Base-by-base conservation (phyloP, 148 eudicot species). In the Arbutus unedo region DNA sequence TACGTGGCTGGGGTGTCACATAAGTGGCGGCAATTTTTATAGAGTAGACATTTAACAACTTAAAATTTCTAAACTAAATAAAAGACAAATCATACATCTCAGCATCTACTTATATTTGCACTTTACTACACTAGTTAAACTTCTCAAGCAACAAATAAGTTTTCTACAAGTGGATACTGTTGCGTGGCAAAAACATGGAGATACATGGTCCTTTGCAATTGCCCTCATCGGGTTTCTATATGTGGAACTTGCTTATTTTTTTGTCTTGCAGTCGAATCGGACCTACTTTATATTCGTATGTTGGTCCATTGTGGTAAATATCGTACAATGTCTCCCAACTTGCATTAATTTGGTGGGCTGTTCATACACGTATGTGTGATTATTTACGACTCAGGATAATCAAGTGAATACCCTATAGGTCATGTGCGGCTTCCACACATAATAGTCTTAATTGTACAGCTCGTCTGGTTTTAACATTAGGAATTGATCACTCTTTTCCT, bases 401-500 rank as follows among this genome's bases (percentile, higher is more conserved):
- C 38, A 31, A 31, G 38, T 31, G 38, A 31, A 31, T 31, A 31
- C 38, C 38, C 38, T 0, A 31, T 31, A 31, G 38, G 38, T 0
- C 38, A 31, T 31, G 38, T 31, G 38, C 1, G 38, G 38, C 38
- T 31, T 31, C 38, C 38, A 31, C 38, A 1, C 38, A 31, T 31
- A 31, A 31, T 31, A 31, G 38, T 31, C 38, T 31, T 1, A 31
- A 31, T 31, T 31, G 38, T 31, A 31, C 38, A 31, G 38, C 38
- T 31, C 38, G 0, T 31, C 38, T 31, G 38, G 38, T 31, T 31
- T 31, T 1, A 31, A 31, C 38, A 31, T 31, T 31, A 31, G 38
- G 38, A 59, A 48, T n/a, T 19, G 38, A 23, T 48, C 6, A 14
- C 67, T 57, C 74, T 73, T 84, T 77, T 51, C 64, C 74, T 49